Percentiles rank a stretch among this genome's conserved stretches.
Conservation (phyloP, 83 land plant species). For the Diphasiastrum complanatum region DNA sequence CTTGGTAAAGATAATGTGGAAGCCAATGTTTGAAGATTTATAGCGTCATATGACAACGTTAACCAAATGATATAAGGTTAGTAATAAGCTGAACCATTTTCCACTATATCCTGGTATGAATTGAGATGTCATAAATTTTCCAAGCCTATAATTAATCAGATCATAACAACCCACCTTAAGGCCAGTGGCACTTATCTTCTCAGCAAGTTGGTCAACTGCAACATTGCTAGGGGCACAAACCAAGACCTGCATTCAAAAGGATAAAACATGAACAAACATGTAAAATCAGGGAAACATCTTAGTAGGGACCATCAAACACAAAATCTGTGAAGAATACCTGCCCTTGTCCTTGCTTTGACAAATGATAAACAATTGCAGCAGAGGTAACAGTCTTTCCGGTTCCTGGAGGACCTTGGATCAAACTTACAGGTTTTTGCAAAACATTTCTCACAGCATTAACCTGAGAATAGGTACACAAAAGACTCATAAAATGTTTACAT, state of each 20-base stretch:
- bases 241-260: constrained; percentile 47
- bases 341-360: constrained; percentile 98
- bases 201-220: constrained; percentile 98
- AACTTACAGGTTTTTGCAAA: constrained; percentile 90
- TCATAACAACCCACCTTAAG: constrained; percentile 55
- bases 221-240: constrained; percentile 99
- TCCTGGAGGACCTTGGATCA: constrained; percentile 99
- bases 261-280: background rate
- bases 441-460: constrained; percentile 97
- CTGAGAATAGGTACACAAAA: constrained; percentile 33
- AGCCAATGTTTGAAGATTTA: too few species aligned
- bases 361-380: constrained; percentile 97
- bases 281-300: background rate
- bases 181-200: constrained; percentile 98
- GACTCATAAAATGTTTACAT: too few species aligned
- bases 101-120: too few species aligned
- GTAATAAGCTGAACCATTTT: too few species aligned
- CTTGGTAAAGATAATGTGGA: too few species aligned
- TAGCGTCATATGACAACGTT: too few species aligned
- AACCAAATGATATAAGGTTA: too few species aligned
- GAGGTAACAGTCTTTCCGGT: constrained; percentile 99
- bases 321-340: constrained; percentile 46
- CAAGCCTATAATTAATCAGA: background rate
- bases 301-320: background rate
- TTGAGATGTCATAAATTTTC: too few species aligned